Percentiles rank a stretch among this genome's conserved stretches.
phyloP scores from a whole-genome alignment of 2,329 filamentous ascomycete genomes.

The Fusarium illudens region DNA sequence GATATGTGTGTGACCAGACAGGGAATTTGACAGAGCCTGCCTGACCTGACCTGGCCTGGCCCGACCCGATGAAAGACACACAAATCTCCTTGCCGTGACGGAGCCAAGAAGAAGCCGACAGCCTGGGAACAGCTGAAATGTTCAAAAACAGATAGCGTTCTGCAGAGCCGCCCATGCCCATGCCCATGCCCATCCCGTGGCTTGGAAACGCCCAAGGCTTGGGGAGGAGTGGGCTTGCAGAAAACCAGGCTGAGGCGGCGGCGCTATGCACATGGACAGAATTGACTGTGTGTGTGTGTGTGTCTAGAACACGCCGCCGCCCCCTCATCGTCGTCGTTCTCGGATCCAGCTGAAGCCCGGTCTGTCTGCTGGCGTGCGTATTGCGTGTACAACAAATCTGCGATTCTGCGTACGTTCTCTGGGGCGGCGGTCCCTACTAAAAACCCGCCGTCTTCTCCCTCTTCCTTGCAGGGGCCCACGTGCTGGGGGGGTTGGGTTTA shows the following conservation, averaged over 20 bases:
- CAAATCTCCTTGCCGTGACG: not conserved
- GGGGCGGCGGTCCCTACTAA: not conserved
- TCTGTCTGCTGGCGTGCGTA: not conserved
- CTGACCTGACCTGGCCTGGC: not conserved
- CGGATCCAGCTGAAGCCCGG: not conserved
- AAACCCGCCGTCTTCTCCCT: not conserved
- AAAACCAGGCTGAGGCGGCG: not conserved
- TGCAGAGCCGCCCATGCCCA: constrained; percentile 1
- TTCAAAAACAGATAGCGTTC: not conserved
- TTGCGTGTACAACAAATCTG: not conserved
- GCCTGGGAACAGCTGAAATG: not conserved
- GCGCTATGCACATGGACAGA: not conserved
- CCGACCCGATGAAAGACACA: not conserved
- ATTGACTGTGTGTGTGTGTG: too few relatives aligned
- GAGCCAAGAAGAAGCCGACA: not conserved
- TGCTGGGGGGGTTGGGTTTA: not conserved
- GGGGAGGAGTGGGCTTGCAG: not conserved
- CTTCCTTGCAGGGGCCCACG: not conserved
- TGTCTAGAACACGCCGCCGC: not conserved
- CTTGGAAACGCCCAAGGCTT: not conserved
- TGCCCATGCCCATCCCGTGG: too few relatives aligned
- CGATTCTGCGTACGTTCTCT: not conserved
- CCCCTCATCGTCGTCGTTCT: not conserved
- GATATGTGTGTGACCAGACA: too few relatives aligned
- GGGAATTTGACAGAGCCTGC: not conserved